Percentiles rank a stretch among this genome's conserved stretches.
Evolutionary conservation across 2,329 filamentous ascomycete species (phyloP).

Genomic region (Chaetomium olivaceum): DNA sequence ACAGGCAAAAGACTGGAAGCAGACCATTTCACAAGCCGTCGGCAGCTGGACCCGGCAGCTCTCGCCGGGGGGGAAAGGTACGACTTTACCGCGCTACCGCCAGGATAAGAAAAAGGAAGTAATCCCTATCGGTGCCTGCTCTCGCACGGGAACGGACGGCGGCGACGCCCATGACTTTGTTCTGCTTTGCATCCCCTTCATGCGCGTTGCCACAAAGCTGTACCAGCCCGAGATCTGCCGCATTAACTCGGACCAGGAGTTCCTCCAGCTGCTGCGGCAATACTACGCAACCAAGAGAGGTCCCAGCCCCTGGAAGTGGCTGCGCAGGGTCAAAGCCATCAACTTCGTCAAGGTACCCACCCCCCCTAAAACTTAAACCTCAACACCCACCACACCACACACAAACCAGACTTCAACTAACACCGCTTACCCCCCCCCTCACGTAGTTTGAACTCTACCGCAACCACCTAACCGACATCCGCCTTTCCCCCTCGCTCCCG

Average conservation of each 20-base stretch:
- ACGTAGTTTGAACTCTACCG: background rate
- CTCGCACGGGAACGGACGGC: background rate
- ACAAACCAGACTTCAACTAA: too few species aligned
- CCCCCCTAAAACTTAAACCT: too few species aligned
- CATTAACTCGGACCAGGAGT: background rate
- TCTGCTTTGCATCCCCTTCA: background rate
- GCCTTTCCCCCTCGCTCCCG: background rate
- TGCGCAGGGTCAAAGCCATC: background rate
- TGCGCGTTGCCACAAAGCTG: background rate
- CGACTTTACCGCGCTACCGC: background rate
- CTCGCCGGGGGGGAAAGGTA: background rate
- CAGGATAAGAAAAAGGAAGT: background rate
- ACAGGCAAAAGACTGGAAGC: background rate
- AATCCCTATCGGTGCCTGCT: background rate
- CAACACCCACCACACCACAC: background rate
- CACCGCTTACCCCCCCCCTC: too few species aligned
- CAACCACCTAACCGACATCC: background rate
- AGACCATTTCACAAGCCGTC: background rate
- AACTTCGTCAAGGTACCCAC: background rate
- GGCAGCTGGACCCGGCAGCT: background rate
- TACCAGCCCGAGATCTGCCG: background rate
- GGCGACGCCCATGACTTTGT: background rate
- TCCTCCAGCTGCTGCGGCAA: background rate
- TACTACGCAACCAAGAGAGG: background rate
- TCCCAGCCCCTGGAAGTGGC: background rate